A percentile compares a stretch with the other conserved stretches of the same genome.
These are phyloP conservation scores for Candolleomyces aberdarensis DNA, from an alignment of 768 basidiomycete species.

Conservation along the genomic window DNA sequence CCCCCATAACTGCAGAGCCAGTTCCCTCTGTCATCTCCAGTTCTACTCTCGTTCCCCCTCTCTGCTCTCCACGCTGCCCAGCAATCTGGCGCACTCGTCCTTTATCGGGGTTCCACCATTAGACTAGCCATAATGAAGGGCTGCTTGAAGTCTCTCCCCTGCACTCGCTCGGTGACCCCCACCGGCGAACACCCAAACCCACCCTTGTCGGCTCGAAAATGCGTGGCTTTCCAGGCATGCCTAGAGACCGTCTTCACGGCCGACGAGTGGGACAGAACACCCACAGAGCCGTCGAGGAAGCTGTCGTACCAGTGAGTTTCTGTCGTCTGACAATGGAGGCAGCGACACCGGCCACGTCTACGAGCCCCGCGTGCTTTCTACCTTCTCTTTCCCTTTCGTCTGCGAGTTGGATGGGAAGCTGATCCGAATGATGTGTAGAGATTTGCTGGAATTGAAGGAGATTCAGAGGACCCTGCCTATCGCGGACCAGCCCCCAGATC, in stretches of 20 bases:
- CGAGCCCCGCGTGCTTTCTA: slow-evolving; percentile 5
- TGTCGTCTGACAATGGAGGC: slow-evolving; percentile 1
- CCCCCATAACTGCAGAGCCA: background rate
- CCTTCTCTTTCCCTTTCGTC: slow-evolving; percentile 1
- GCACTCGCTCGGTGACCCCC: background rate
- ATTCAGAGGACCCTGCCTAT: slow-evolving; percentile 63
- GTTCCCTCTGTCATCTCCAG: background rate
- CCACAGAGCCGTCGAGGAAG: slow-evolving; percentile 57
- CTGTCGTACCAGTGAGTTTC: slow-evolving; percentile 65
- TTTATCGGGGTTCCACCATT: background rate
- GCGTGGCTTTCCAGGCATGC: slow-evolving; percentile 58
- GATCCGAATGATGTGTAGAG: slow-evolving; percentile 32
- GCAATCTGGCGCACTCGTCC: background rate
- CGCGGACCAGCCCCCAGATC: slow-evolving; percentile 49
- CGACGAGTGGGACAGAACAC: slow-evolving; percentile 81
- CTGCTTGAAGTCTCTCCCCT: background rate
- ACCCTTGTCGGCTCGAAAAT: slow-evolving; percentile 35
- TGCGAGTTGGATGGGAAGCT: background rate
- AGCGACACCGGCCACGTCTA: background rate
- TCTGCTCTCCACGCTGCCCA: background rate
- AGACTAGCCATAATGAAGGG: background rate
- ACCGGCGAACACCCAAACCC: background rate
- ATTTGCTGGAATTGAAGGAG: slow-evolving; percentile 66
- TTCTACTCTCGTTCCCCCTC: background rate
- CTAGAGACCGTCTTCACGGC: slow-evolving; percentile 58